Evolutionary conservation across 805 yeast species (phyloP).

Genomic region (Wickerhamiella cacticola): DNA sequence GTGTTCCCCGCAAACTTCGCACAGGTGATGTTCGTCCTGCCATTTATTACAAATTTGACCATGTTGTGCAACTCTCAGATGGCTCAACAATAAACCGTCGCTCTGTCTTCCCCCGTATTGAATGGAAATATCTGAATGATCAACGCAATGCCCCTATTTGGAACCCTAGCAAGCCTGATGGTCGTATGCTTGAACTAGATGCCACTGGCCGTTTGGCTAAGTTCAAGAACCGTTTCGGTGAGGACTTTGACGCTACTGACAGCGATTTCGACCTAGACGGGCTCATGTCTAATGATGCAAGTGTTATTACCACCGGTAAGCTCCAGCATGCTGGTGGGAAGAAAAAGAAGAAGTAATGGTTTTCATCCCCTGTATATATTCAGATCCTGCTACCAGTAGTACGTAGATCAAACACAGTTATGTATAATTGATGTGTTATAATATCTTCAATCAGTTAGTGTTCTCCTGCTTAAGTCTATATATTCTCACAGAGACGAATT

Average conservation of each 20-base stretch:
- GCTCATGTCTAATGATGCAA: constrained; percentile 22
- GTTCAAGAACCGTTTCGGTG: constrained; percentile 29
- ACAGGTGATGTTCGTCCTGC: constrained; percentile 87
- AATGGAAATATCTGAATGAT: constrained; percentile 73
- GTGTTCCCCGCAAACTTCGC: constrained; percentile 25
- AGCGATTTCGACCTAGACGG: constrained; percentile 20
- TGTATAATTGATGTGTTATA: too few relatives aligned
- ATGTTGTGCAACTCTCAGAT: constrained; percentile 80
- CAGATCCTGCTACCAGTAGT: too few relatives aligned
- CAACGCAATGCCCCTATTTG: constrained; percentile 78
- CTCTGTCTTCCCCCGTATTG: constrained; percentile 79
- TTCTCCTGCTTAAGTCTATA: too few relatives aligned
- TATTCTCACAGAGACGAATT: too few relatives aligned
- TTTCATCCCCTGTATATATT: not conserved
- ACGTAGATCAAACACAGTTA: too few relatives aligned
- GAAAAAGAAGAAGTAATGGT: constrained; percentile 18
- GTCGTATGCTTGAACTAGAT: constrained; percentile 62
- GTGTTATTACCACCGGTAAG: constrained; percentile 21
- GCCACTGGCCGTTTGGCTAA: constrained; percentile 61
- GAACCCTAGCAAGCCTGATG: constrained; percentile 77
- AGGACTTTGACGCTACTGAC: constrained; percentile 13
- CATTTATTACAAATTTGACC: constrained; percentile 80
- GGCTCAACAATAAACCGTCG: constrained; percentile 80
- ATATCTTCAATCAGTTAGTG: too few relatives aligned
- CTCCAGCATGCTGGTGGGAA: constrained; percentile 17